Evolutionary conservation across 768 basidiomycete species (phyloP).

Genomic region (Kwoniella shandongensis): DNA sequence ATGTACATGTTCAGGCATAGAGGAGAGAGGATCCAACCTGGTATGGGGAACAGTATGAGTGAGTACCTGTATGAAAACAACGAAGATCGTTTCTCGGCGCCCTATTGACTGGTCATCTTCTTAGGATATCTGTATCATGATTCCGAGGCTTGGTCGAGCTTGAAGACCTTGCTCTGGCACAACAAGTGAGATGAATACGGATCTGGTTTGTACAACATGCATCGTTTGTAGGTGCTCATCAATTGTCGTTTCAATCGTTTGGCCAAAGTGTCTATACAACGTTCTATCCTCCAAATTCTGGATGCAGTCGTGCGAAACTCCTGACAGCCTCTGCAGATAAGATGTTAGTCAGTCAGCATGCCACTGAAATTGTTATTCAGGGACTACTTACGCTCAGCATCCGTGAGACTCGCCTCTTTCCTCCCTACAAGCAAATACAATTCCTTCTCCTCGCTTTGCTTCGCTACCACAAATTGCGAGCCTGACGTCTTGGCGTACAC

Average conservation of each 20-base stretch:
- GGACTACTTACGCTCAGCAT: slow-evolving; percentile 41
- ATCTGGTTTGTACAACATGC: no score
- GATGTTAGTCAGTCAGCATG: no score
- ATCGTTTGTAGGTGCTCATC: no score
- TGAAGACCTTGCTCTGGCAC: slow-evolving; percentile 87
- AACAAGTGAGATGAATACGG: slow-evolving; percentile 63
- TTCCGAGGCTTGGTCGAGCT: slow-evolving; percentile 77
- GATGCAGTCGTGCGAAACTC: background rate
- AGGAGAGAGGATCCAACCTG: slow-evolving; percentile 88
- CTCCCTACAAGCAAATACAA: slow-evolving; percentile 36
- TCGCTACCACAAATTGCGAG: slow-evolving; percentile 28
- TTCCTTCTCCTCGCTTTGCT: slow-evolving; percentile 12
- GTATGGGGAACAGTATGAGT: slow-evolving; percentile 93
- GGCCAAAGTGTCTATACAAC: no score
- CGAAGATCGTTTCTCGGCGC: background rate
- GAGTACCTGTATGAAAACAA: slow-evolving; percentile 7
- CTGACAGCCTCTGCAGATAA: slow-evolving; percentile 3
- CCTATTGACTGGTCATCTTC: background rate
- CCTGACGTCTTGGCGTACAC: slow-evolving; percentile 30
- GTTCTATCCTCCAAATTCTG: slow-evolving; percentile 1
- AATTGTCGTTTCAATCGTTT: no score
- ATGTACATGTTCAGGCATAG: slow-evolving; percentile 93
- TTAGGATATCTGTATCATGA: slow-evolving; percentile 81
- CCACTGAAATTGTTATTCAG: background rate
- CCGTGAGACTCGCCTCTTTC: slow-evolving; percentile 42